Evolutionary conservation across 768 basidiomycete species (phyloP).

Genomic region (Tylopilus felleus): DNA sequence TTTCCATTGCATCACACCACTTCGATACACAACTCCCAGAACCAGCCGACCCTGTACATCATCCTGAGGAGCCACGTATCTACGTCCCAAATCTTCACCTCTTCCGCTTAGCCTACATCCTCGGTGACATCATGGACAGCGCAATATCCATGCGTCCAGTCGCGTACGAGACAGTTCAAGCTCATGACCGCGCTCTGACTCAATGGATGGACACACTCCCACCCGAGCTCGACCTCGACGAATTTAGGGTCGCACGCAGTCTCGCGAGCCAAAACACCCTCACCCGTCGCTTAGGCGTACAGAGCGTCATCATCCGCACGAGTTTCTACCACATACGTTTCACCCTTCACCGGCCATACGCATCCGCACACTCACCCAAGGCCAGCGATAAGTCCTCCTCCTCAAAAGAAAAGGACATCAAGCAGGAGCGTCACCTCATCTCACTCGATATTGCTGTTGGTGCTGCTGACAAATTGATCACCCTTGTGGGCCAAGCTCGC

Average conservation of each 20-base stretch:
- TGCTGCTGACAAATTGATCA: constrained; percentile 75
- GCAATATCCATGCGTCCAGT: constrained; percentile 80
- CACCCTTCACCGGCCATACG: constrained; percentile 78
- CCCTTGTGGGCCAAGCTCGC: constrained; percentile 70
- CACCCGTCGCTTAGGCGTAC: constrained; percentile 69
- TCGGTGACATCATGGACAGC: constrained; percentile 84
- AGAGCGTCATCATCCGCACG: constrained; percentile 76
- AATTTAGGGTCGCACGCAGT: constrained; percentile 68
- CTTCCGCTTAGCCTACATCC: constrained; percentile 71
- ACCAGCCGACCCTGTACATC: constrained; percentile 43
- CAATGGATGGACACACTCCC: constrained; percentile 81
- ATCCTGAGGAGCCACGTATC: constrained; percentile 57
- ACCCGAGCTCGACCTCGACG: constrained; percentile 69
- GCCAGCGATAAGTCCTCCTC: constrained; percentile 29
- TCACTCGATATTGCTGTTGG: constrained; percentile 72
- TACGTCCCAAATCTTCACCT: constrained; percentile 75
- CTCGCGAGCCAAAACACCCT: constrained; percentile 59
- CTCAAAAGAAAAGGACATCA: constrained; percentile 25
- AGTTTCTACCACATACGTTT: constrained; percentile 83
- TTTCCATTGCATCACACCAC: constrained; percentile 73
- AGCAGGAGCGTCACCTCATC: constrained; percentile 44
- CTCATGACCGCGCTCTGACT: constrained; percentile 66
- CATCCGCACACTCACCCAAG: constrained; percentile 32
- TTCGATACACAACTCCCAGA: constrained; percentile 80
- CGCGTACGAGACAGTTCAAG: constrained; percentile 66